Conservation (phyloP, 345 rosid genomes). For the Eucalyptus regnans region DNA sequence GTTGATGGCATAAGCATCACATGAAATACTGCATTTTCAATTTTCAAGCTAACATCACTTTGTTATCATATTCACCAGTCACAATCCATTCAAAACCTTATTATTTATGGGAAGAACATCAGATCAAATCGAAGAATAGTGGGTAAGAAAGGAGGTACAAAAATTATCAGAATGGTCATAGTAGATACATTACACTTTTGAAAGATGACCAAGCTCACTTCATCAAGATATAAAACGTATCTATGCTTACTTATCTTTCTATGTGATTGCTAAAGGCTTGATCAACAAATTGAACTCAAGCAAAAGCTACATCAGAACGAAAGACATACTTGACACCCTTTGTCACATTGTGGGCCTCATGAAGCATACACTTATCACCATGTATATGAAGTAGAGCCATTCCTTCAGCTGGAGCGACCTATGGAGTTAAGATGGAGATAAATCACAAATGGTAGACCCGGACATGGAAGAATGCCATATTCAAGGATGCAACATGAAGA, state of each 20-base stretch:
- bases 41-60: not conserved
- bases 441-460: not conserved
- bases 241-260: not conserved
- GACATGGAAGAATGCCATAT: not conserved
- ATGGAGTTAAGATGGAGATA: not conserved
- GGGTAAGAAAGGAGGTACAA: not conserved
- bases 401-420: slow-evolving; percentile 91
- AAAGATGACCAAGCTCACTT: not conserved
- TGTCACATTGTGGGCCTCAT: slow-evolving; percentile 67
- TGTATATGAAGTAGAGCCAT: slow-evolving; percentile 92
- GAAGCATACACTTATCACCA: slow-evolving; percentile 89
- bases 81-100: not conserved
- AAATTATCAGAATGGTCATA: not conserved
- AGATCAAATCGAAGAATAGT: not conserved
- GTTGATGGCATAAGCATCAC: not conserved
- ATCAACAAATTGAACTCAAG: slow-evolving; percentile 14
- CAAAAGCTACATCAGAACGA: slow-evolving; percentile 91
- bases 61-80: not conserved
- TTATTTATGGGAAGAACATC: not conserved
- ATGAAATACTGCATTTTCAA: not conserved
- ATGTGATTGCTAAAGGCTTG: not conserved
- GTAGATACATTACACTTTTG: not conserved
- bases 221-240: not conserved
- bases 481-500: not conserved
- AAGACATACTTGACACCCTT: slow-evolving; percentile 83